Evolutionary conservation across 345 rosid genomes (phyloP), one percentile per base, ranked within the genome.

Genomic region (Toxicodendron radicans): DNA sequence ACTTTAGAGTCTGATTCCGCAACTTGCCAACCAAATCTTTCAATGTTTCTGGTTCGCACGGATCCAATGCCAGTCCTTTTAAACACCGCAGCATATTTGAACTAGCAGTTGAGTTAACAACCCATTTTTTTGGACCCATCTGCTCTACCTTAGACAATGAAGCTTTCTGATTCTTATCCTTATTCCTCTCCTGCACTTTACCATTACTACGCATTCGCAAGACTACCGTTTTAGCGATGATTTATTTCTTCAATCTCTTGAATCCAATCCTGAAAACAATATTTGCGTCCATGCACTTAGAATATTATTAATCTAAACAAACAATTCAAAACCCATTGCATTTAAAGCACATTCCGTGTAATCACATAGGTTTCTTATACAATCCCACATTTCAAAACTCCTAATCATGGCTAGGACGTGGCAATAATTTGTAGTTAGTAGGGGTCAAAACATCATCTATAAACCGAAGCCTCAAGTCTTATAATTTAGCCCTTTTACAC

Each of bases 21-120:
- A 75, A 63, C 9, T 46, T 67, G 12, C 9, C 46, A 61, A 24
- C 61, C 16, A 32, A 72, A 32, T n/a, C 57, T 9, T 21, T 51
- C 0, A 35, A 18, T 32, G 32, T 17, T 51, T 59, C 33, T 2
- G 66, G 52, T n/a, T 23, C 38, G 59, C 30, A 38, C 18, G 77
- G 77, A 65, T 72, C 71, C 80, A 76, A 67, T 33, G 83, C 83
- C 21, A 61, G 48, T 66, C 62, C 49, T 68, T 68, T 76, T 46
- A 71, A 48, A 73, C 81, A 78, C 38, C 1, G 66, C 18, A 72
- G 45, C 69, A 80, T 8, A 17, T 66, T 59, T 7, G 57, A 66
- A 64, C 20, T 51, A 45, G 24, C 18, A 52, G 9, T 16, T 3
- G 76, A 66, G 21, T 62, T 49, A 27, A 49, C 70, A 11, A 38